phyloP scores from a whole-genome alignment of 345 rosid genomes.

The Camelina hispida region DNA sequence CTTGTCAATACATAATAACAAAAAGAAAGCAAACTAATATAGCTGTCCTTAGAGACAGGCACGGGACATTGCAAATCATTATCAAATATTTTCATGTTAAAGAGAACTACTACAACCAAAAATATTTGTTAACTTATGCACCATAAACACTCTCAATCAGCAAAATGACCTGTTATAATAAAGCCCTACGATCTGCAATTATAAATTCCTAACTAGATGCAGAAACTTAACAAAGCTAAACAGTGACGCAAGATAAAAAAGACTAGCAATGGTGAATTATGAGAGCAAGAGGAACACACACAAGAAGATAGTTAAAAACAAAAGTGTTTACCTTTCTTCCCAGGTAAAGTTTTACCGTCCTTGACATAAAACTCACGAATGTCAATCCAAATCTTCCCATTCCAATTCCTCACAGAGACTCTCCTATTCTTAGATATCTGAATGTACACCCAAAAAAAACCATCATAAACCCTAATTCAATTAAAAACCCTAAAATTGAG shows the following conservation, averaged over 20 bases:
- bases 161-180: neutral
- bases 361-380: constrained; percentile 90
- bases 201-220: neutral
- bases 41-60: neutral
- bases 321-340: constrained; percentile 66
- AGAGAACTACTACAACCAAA: neutral
- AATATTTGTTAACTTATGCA: no score
- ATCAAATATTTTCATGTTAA: neutral
- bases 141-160: neutral
- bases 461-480: constrained; percentile 25
- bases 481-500: neutral
- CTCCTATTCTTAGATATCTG: constrained; percentile 88
- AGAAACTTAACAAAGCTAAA: neutral
- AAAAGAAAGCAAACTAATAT: neutral
- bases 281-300: neutral
- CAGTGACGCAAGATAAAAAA: no score
- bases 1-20: neutral
- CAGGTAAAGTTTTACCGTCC: constrained; percentile 82
- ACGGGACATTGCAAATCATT: neutral
- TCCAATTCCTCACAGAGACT: constrained; percentile 85
- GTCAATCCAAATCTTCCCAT: constrained; percentile 77
- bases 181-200: neutral
- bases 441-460: constrained; percentile 10
- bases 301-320: neutral
- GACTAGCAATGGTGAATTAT: neutral